phyloP scores from a whole-genome alignment of 257 asterid genomes.

The Petrea volubilis region DNA sequence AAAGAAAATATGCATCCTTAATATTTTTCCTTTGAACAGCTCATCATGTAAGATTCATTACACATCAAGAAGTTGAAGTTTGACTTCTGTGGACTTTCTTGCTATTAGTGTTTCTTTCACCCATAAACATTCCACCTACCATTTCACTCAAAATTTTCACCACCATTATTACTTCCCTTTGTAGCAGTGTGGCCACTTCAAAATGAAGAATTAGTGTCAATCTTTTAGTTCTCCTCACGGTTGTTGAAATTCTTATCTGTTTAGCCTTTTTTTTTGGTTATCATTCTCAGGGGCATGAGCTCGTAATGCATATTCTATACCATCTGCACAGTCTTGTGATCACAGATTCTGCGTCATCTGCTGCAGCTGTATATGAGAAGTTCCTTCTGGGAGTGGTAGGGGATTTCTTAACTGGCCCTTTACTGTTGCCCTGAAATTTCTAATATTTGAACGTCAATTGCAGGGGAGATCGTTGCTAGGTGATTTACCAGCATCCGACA shows the following conservation, averaged over 20 bases:
- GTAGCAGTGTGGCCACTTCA: background rate
- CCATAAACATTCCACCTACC: background rate
- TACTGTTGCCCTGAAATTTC: conserved; percentile 15
- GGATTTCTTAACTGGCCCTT: conserved; percentile 19
- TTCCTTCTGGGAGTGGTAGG: conserved; percentile 89
- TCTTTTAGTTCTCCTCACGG: conserved; percentile 15
- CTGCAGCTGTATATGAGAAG: conserved; percentile 70
- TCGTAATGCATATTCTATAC: conserved; percentile 83
- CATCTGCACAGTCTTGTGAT: conserved; percentile 70
- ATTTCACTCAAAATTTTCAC: background rate
- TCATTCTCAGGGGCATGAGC: conserved; percentile 86
- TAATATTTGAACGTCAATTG: conserved; percentile 39
- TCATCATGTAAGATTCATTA: background rate
- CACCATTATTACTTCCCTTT: background rate
- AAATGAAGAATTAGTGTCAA: background rate
- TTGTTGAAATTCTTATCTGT: background rate
- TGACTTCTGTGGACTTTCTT: background rate
- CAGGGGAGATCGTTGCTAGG: conserved; percentile 79
- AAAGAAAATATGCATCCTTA: background rate
- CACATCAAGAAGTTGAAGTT: background rate
- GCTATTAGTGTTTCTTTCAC: background rate
- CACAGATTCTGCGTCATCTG: conserved; percentile 62
- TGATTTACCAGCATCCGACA: conserved; percentile 87
- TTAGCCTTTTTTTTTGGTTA: conserved; percentile 18
- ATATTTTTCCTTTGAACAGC: background rate